Percentiles rank a stretch among this genome's conserved stretches.
Conservation (phyloP, 805 yeast species). For the Saccharomycopsis fodiens region DNA sequence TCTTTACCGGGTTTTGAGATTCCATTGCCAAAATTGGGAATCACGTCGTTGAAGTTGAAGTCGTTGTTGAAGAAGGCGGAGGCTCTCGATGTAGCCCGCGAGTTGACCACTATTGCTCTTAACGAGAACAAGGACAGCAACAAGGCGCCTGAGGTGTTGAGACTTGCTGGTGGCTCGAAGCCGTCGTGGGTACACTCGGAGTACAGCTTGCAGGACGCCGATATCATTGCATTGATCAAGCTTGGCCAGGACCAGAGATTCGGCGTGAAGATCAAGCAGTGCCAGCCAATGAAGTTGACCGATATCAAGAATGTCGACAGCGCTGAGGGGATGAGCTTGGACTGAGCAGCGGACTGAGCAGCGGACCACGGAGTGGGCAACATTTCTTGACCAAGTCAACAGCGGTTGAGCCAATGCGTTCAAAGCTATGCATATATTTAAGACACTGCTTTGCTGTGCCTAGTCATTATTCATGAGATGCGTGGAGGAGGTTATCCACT, state of each 20-base stretch:
- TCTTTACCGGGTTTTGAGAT: slow-evolving; percentile 64
- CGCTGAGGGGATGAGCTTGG: background rate
- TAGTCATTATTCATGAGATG: too few species aligned
- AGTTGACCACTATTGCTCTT: slow-evolving; percentile 66
- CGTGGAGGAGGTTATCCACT: too few species aligned
- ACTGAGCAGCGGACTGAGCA: background rate
- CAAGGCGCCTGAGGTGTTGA: slow-evolving; percentile 45
- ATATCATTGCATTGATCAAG: slow-evolving; percentile 47
- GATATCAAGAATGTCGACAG: background rate
- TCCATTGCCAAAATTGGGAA: slow-evolving; percentile 67
- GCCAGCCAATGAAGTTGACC: slow-evolving; percentile 39
- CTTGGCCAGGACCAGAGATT: slow-evolving; percentile 61
- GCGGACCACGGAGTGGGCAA: too few species aligned
- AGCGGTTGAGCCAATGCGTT: too few species aligned
- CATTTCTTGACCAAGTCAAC: too few species aligned
- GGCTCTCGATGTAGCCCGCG: slow-evolving; percentile 64
- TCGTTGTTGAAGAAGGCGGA: slow-evolving; percentile 45
- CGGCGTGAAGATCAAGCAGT: slow-evolving; percentile 59
- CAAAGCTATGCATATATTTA: too few species aligned
- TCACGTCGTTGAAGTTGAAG: slow-evolving; percentile 61
- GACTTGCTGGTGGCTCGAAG: slow-evolving; percentile 74
- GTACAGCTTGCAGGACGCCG: slow-evolving; percentile 50
- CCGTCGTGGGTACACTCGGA: slow-evolving; percentile 89
- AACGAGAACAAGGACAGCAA: slow-evolving; percentile 32
- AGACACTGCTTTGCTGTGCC: too few species aligned